Base-by-base conservation (phyloP, 192 early-diverging fungal species). In the Linnemannia zychae region DNA sequence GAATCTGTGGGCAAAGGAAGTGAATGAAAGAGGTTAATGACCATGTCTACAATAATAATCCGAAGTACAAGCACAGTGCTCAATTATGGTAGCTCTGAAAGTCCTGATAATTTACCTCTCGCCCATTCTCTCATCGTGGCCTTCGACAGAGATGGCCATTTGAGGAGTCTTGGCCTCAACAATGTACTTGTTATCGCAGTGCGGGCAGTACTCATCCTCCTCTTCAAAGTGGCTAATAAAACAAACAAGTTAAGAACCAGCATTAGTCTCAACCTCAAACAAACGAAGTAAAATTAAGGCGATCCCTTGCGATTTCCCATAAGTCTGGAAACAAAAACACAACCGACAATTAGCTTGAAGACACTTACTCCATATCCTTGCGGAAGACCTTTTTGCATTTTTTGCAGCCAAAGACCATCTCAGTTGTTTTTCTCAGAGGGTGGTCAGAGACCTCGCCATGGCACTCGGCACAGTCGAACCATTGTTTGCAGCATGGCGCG, bases 351-450 rank as follows among this genome's bases (percentile, higher is more conserved):
- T n/a, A n/a, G n/a, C n/a, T n/a, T n/a, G 24, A 63, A 63, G 31
- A 24, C 17, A 17, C 88, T 28, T 87, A 90, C 81, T 69, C 82
- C 90, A 96, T 90, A 77, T 97, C 93, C 86, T 99, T 99, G 79
- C 98, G 92, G 82, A 99, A 99, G n/a, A 95, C 93, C 89, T 99
- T 99, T 92, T 96, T 97, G 90, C 98, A 99, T 77, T 98, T 98
- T 88, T 99, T 99, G 89, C 98, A 99, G 13, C 95, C 94, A 90
- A 99, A 98, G 6, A 96, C 92, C 95, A 99, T 97, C 84, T 99
- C 98, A 52, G 88, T 87, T 28, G 95, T 92, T 86, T 96, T 96
- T 77, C 89, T 90, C 22, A 98, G 90, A 36, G 87, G 84, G 86
- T 98, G 97, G 82, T 95, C 92, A 2, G 93, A 81, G 15, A 82